phyloP scores from a whole-genome alignment of 2,329 filamentous ascomycete species.

The Cordyceps javanica region DNA sequence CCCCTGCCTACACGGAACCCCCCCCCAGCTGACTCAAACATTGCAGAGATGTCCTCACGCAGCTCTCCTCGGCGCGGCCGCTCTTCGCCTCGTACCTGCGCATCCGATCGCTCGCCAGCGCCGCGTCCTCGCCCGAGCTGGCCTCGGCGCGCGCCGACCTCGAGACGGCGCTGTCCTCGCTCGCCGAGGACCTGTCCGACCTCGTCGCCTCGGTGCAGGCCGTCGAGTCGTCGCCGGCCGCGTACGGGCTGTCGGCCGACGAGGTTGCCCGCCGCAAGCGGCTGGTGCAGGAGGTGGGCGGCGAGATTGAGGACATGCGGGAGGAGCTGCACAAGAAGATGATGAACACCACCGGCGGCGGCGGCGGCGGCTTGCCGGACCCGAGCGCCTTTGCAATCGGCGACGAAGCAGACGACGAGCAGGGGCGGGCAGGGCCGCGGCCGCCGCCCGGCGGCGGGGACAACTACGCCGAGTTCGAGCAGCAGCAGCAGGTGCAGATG shows the following conservation, averaged over 20 bases:
- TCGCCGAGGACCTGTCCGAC: conserved; percentile 81
- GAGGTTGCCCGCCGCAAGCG: conserved; percentile 76
- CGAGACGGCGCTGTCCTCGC: conserved; percentile 55
- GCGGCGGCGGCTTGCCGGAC: conserved; percentile 43
- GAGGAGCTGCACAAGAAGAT: conserved; percentile 65
- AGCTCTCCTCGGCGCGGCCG: conserved; percentile 73
- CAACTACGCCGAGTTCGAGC: conserved; percentile 75
- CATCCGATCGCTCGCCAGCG: conserved; percentile 78
- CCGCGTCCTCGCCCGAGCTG: conserved; percentile 73
- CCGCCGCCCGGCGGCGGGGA: too few species aligned
- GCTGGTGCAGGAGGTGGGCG: conserved; percentile 82
- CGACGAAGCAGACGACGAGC: too few species aligned
- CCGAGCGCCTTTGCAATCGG: conserved; percentile 52
- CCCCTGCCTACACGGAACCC: neutral
- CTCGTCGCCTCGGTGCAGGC: conserved; percentile 81
- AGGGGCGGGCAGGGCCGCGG: too few species aligned
- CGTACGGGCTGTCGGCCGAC: conserved; percentile 75
- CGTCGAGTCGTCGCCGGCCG: conserved; percentile 79
- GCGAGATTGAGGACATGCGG: conserved; percentile 84
- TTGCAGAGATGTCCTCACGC: conserved; percentile 75
- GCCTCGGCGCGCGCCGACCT: conserved; percentile 69
- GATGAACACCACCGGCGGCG: conserved; percentile 30
- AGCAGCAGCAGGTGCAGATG: conserved; percentile 83
- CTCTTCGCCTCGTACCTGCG: conserved; percentile 93
- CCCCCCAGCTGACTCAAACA: neutral